phyloP scores from a whole-genome alignment of 2,329 filamentous ascomycete species.

The Didymella keratinophila region DNA sequence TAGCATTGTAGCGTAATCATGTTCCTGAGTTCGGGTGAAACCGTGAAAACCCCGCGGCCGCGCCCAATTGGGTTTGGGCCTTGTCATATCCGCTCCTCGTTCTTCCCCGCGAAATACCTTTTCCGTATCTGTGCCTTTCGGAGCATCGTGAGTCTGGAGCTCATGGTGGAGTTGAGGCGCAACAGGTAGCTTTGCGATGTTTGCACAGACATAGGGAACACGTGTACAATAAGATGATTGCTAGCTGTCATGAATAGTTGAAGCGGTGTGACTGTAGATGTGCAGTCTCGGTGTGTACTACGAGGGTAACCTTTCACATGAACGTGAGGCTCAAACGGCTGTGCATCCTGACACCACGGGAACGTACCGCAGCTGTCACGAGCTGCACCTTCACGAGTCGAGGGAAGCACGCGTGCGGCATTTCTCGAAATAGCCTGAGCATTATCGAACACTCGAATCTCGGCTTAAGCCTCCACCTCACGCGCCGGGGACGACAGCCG shows the following conservation, averaged over 20 bases:
- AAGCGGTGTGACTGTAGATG: conserved; percentile 9
- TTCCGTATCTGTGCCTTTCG: conserved; percentile 14
- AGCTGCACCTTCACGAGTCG: conserved; percentile 22
- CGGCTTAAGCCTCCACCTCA: conserved; percentile 24
- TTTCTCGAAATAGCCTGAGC: conserved; percentile 18
- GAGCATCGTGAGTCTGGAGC: conserved; percentile 26
- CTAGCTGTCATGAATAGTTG: conserved; percentile 1
- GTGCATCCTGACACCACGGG: conserved; percentile 13
- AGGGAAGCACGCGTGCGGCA: conserved; percentile 13
- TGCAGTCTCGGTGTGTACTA: not conserved
- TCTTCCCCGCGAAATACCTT: conserved; percentile 36
- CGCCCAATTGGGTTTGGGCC: conserved; percentile 14
- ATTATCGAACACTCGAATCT: conserved; percentile 9
- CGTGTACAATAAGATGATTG: conserved; percentile 3
- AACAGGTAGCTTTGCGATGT: conserved; percentile 2
- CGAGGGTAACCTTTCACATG: not conserved
- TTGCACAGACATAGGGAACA: not conserved
- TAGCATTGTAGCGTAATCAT: conserved; percentile 19
- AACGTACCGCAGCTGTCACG: conserved; percentile 20
- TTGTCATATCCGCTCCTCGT: conserved; percentile 27
- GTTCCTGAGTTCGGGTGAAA: conserved; percentile 33
- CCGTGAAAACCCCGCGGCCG: conserved; percentile 37
- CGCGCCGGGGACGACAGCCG: conserved; percentile 4
- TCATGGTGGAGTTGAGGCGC: conserved; percentile 16
- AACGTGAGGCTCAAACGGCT: conserved; percentile 16